Evolutionary conservation across 2,329 filamentous ascomycete genomes (phyloP), one percentile per base, ranked within the genome.

Genomic region (Aspergillus ustus): DNA sequence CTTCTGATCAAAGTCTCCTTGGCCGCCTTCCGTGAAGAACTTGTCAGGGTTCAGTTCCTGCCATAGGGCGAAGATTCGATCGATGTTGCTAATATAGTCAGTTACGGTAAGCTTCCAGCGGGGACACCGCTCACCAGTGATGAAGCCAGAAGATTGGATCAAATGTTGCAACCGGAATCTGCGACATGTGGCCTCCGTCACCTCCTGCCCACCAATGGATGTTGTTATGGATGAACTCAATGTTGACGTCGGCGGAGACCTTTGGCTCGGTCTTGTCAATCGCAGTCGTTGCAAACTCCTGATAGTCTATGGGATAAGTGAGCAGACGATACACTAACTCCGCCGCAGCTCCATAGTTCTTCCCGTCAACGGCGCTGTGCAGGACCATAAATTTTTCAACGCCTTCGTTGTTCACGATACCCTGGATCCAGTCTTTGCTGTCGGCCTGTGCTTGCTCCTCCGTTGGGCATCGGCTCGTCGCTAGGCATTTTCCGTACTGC

Each of bases 131-230:
- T 20, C 59, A 61, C 62, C 59, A 61, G 31, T 64, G 59, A 44
- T 64, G 59, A 28, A 64, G 31, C 50, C 54, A 64, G 50, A 64
- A 64, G 25, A 64, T 52, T 2, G 62, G 62, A 22, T 64, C 62
- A 57, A 61, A 64, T 19, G 59, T 43, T 19, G 59, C 59, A 2
- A 64, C 59, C 15, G 54, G 50, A 22, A 59, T 48, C 7, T 56
- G 28, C 9, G 54, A 46, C 62, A 64, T 64, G 17, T 64, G 62
- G 11, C 62, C 62, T 7, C 29, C 40, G 3, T 53, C 43, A 15
- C 49, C 55, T 7, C 44, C 54, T n/a, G 22, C 25, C 48, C 54
- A 50, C 45, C 34, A 50, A 25, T 62, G 60, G 20, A 62, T 54
- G 15, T 62, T 62, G 40, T 62, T 62, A 17, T 62, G 60, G 40